Base-by-base conservation (phyloP, 208 protist species). In the Trypanosoma avium region DNA sequence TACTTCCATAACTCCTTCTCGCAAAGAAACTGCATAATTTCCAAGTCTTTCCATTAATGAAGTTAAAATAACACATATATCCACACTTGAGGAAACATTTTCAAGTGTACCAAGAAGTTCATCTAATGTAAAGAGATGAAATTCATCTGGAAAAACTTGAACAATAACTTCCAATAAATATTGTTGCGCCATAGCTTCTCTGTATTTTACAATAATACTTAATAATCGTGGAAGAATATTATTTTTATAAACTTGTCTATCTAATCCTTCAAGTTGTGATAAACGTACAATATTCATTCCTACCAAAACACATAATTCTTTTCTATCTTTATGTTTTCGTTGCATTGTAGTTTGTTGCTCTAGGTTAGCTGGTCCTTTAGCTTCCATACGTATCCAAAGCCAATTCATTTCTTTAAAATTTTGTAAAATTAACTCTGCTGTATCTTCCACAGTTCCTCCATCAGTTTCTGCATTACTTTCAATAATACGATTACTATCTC, bases 391-490 rank as follows among this genome's bases (percentile, higher is more conserved):
- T 15, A 99, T 97, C 97, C 97, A 99, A 13, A 99, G 82, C 88
- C 98, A 98, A 70, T 97, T 99, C 96, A 99, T 99, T 79, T 99
- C 98, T n/a, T 80, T 86, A 62, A 99, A 98, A 80, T 99, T 99
- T 49, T 91, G 82, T 49, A 99, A 67, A 27, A 99, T 86, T 40
- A 99, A 97, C 21, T 96, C 77, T 29, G 99, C 88, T 17, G 94
- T 92, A 61, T 99, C 97, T 5, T 82, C 52, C 38, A 98, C 84
- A 10, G 66, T 82, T 17, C 96, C 97, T 26, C 81, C 92, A n/a
- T 70, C 75, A 2, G 0, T 4, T 46, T 65, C 55, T 22, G 38
- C 33, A 47, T 26, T 62, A 24, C 67, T 59, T 21, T 60, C 61
- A 12, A 63, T 60, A 47, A 61, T 55, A 10, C 79, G 69, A 45